Evolutionary conservation across 192 early-diverging fungal genomes (phyloP).

Genomic region (Oehlia diaphana): DNA sequence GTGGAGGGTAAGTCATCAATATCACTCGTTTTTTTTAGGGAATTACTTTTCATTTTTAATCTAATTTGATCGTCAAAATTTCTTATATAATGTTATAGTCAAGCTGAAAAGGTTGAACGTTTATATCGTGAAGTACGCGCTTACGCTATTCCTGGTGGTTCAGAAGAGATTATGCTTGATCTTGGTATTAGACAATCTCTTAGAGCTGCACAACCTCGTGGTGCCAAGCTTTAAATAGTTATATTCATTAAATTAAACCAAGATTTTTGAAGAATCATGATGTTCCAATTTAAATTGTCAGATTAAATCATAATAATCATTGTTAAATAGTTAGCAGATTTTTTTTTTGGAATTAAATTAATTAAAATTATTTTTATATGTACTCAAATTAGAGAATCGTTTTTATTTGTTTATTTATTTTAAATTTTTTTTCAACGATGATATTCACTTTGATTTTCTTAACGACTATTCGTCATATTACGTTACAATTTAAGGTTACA

Average conservation of each 20-base stretch:
- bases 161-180: slow-evolving; percentile 90
- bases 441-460: too few relatives aligned
- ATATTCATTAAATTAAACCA: too few relatives aligned
- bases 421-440: too few relatives aligned
- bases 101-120: slow-evolving; percentile 77
- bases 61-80: not conserved
- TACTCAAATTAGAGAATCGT: too few relatives aligned
- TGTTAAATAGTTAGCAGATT: too few relatives aligned
- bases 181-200: slow-evolving; percentile 77
- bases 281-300: too few relatives aligned
- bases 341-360: too few relatives aligned
- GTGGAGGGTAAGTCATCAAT: slow-evolving; percentile 50
- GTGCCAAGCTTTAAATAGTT: slow-evolving; percentile 51
- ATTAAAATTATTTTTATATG: too few relatives aligned
- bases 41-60: not conserved
- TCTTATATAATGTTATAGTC: slow-evolving; percentile 30
- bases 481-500: too few relatives aligned
- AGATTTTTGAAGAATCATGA: not conserved
- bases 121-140: slow-evolving; percentile 84
- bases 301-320: too few relatives aligned
- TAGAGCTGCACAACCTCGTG: slow-evolving; percentile 74
- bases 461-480: too few relatives aligned
- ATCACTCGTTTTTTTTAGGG: slow-evolving; percentile 23
- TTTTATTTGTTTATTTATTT: too few relatives aligned
- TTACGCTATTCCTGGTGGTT: slow-evolving; percentile 84